Base-by-base conservation (phyloP, 495 filamentous ascomycete species). In the Mytilinidion resinicola region DNA sequence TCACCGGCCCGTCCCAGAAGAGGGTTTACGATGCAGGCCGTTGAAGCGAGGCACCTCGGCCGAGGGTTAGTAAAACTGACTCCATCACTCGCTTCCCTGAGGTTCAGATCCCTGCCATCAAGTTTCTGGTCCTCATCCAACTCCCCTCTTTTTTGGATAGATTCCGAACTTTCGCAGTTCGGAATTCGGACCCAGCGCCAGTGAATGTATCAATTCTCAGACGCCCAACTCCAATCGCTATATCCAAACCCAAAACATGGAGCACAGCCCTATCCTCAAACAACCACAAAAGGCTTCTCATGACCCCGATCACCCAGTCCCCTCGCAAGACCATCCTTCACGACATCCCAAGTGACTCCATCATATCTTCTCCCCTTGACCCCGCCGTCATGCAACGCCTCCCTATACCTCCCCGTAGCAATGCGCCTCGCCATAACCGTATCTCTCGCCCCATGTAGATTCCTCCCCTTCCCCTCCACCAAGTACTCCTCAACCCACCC, bases 401-500 rank as follows among this genome's bases (percentile, higher is more conserved):
- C 70, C 3, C 60, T 53, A 50, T 78, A 63, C 59, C 72, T 79
- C n/a, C 82, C 82, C 19, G 73, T 81, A 20, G 77, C 79, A 57
- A 89, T 73, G 39, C 73, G 76, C 49, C 88, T 75, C 84, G 89
- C 84, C 71, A 85, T 77, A 30, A 87, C 74, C 0, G 87, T 85
- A 58, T 89, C 85, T 62, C 76, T 85, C 0, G 86, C 80, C 0
- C 80, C 82, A 51, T 78, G 80, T 0, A 84, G 67, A n/a, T 74
- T 74, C 58, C 75, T 81, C 9, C 83, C 86, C 46, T 79, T 82
- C 14, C 85, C 85, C 30, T 76, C 73, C 8, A 79, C 71, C 37
- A 93, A 66, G 53, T 77, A 81, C 14, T 84, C 79, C 53, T 82
- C 80, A 53, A 91, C 82, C 88, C 88, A 91, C 41, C 69, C 61